A percentile compares a stretch with the other conserved stretches of the same genome.
Conservation (phyloP, 768 basidiomycete species). For the Lentinus brumalis region DNA sequence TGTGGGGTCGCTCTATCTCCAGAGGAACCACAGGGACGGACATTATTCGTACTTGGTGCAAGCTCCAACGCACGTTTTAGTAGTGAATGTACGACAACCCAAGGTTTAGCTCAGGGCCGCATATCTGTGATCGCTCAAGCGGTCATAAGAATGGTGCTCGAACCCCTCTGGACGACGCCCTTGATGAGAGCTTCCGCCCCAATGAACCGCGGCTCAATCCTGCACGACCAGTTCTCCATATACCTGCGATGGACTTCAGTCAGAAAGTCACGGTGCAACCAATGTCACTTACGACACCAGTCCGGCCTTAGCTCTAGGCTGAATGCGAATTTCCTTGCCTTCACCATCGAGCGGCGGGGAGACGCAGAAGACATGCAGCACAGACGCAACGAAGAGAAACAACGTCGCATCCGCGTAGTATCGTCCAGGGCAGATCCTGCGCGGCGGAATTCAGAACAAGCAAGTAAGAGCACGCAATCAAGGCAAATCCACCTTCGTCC, state of each 20-base stretch:
- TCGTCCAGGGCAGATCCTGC: constrained; percentile 25
- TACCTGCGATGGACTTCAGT: constrained; percentile 5
- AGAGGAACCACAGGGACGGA: too few relatives aligned
- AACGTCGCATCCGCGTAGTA: constrained; percentile 19
- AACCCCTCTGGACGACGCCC: too few relatives aligned
- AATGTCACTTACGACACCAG: constrained; percentile 10
- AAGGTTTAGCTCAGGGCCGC: too few relatives aligned
- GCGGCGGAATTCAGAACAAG: background rate
- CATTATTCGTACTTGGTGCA: too few relatives aligned
- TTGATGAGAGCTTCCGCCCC: constrained; percentile 18
- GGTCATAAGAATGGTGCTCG: background rate
- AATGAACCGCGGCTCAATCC: constrained; percentile 24
- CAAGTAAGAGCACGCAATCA: background rate
- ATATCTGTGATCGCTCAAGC: too few relatives aligned
- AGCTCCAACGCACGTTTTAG: too few relatives aligned
- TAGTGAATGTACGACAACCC: too few relatives aligned
- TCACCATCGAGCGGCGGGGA: constrained; percentile 11
- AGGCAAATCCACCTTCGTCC: constrained; percentile 10
- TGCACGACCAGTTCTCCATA: constrained; percentile 25
- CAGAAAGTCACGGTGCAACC: background rate
- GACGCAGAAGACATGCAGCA: constrained; percentile 24
- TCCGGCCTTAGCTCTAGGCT: constrained; percentile 5
- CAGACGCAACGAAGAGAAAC: constrained; percentile 17
- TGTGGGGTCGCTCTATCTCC: too few relatives aligned
- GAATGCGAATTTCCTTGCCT: constrained; percentile 11